Percentiles rank a stretch among this genome's conserved stretches.
These are phyloP conservation scores for Primulina tabacum DNA, from an alignment of 257 asterid species.

Conservation along the genomic window DNA sequence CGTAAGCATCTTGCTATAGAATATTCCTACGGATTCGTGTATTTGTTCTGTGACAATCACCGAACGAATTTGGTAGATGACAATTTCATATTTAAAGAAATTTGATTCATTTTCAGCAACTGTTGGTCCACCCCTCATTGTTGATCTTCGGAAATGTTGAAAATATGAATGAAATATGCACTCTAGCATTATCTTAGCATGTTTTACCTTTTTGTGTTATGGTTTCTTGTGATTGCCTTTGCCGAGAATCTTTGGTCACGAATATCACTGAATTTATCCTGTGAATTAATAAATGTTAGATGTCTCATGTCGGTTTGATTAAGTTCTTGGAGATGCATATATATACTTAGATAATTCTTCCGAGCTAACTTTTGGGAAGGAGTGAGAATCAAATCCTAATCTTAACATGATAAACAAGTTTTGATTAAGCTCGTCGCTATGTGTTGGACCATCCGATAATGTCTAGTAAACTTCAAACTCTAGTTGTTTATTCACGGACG, in stretches of 20 bases:
- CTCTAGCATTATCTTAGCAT: neutral
- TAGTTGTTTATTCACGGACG: no score
- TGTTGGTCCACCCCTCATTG: neutral
- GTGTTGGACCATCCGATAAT: no score
- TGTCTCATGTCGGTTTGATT: no score
- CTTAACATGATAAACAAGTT: no score
- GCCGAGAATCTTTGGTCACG: neutral
- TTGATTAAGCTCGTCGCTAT: no score
- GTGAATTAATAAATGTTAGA: no score
- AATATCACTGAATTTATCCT: neutral
- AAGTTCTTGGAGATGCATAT: no score
- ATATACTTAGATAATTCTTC: no score
- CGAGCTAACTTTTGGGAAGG: no score
- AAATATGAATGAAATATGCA: no score
- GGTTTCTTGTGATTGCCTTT: neutral
- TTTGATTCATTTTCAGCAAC: neutral
- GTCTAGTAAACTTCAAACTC: no score
- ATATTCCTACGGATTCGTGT: neutral
- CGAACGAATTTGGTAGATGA: neutral
- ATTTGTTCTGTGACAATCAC: neutral
- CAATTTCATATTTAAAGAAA: neutral
- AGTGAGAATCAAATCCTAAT: no score
- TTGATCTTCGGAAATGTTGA: neutral
- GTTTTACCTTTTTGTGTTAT: neutral
- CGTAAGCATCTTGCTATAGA: conserved; percentile 48